Evolutionary conservation across 768 basidiomycete species (phyloP), one percentile per base, ranked within the genome.

Genomic region (Dacryopinax spathularia): DNA sequence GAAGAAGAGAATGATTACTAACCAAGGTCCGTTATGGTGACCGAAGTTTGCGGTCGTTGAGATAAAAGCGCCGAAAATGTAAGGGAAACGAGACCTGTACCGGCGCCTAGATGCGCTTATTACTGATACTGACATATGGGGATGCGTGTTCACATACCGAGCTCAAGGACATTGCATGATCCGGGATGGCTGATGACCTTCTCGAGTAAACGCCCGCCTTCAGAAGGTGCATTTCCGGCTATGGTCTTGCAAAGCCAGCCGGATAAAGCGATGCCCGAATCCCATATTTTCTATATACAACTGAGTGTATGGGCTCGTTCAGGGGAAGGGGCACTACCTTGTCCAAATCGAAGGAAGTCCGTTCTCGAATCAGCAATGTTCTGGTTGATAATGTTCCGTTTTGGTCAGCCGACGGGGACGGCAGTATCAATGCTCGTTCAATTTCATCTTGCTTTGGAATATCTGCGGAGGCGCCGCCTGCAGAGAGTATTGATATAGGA

Each of bases 231-330:
- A 33, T 33, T 27, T 13, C 31, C 34, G 25, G 39, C 48, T 65
- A 56, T 3, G 64, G 64, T 31, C 64, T 37, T 65, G 81, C 76
- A 2, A 29, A 95, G 75, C 89, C 89, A 93, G 1, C 90, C 82
- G 64, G 87, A 85, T 20, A 93, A 75, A 5, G 89, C 91, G 56
- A 95, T 79, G 1, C 93, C 93, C 41, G 91, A 93, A 71, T 95
- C 92, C 93, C 93, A 96, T 62, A 95, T 81, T 91, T 95, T 95
- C 93, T 95, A 76, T n/a, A n/a, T n/a, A n/a, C n/a, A n/a, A n/a
- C 6, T 56, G 25, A 56, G 31, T 3, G 48, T 25, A 9, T 27
- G 48, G 7, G 25, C 48, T 7, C 6, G 25, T 25, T 9, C 4
- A 13, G 7, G 22, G 7, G 3, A 27, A 6, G 5, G 27, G 15